phyloP scores from a whole-genome alignment of 495 filamentous ascomycete species.

The Penicillium ucsense region DNA sequence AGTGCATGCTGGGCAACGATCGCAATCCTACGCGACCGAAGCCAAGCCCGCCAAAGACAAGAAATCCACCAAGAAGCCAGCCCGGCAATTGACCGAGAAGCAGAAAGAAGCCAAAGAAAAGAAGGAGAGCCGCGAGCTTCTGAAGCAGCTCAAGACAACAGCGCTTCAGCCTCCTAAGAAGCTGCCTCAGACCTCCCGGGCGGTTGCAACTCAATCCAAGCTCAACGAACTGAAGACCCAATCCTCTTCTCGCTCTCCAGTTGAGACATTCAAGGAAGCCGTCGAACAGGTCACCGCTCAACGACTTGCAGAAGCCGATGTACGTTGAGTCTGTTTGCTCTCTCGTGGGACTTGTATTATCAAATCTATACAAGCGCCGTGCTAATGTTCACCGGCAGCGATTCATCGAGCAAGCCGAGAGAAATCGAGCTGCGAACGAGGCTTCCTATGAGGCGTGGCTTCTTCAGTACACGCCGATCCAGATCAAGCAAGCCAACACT shows the following conservation, averaged over 20 bases:
- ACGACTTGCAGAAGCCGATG: constrained; percentile 18
- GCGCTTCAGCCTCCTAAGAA: constrained; percentile 26
- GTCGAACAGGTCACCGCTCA: constrained; percentile 4
- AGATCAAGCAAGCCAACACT: constrained; percentile 53
- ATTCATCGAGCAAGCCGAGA: constrained; percentile 40
- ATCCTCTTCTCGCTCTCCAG: neutral
- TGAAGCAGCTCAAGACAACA: constrained; percentile 23
- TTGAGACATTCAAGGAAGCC: constrained; percentile 11
- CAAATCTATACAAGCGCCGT: neutral
- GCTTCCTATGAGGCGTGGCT: constrained; percentile 50
- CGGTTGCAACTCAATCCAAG: constrained; percentile 16
- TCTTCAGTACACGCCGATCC: constrained; percentile 39
- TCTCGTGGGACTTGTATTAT: neutral
- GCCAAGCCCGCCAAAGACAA: constrained; percentile 5
- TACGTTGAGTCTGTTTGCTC: constrained; percentile 7
- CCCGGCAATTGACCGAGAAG: constrained; percentile 16
- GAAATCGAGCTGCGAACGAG: constrained; percentile 36
- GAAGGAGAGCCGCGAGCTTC: constrained; percentile 6
- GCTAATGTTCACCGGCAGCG: constrained; percentile 22
- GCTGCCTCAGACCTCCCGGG: constrained; percentile 6
- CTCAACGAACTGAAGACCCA: constrained; percentile 4
- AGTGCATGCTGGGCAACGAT: constrained; percentile 12
- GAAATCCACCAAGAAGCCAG: constrained; percentile 1
- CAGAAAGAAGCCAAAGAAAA: constrained; percentile 19
- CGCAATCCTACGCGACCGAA: constrained; percentile 19